These are phyloP conservation scores for Talinum fruticosum DNA, from an alignment of 148 eudicot genomes.

Conservation along the genomic window DNA sequence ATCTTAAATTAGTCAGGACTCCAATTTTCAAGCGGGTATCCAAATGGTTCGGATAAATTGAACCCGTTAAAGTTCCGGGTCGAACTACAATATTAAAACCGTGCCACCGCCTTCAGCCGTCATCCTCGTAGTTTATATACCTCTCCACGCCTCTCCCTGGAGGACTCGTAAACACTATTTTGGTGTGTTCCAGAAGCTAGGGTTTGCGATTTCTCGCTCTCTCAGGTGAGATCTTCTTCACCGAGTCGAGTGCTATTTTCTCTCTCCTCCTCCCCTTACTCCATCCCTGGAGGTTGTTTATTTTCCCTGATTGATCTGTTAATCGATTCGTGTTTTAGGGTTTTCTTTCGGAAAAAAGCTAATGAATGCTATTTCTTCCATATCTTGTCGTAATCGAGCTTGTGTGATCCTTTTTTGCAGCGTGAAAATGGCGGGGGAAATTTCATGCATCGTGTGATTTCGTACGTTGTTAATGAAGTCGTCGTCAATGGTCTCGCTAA, in stretches of 20 bases:
- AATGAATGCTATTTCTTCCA: too few relatives aligned
- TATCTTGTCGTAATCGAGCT: background rate
- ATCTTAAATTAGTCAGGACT: too few relatives aligned
- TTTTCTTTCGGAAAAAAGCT: too few relatives aligned
- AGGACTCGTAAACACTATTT: background rate
- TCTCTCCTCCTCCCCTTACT: background rate
- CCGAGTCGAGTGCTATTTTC: background rate
- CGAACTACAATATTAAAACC: too few relatives aligned
- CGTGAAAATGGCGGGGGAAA: slow-evolving; percentile 66
- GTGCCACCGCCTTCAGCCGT: background rate
- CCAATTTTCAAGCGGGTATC: too few relatives aligned
- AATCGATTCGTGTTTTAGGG: background rate
- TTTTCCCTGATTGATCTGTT: background rate
- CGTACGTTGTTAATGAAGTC: slow-evolving; percentile 66
- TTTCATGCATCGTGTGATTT: slow-evolving; percentile 58
- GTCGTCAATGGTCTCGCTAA: slow-evolving; percentile 70
- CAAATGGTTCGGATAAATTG: too few relatives aligned
- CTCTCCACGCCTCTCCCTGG: background rate
- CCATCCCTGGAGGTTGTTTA: background rate
- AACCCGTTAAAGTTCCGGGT: too few relatives aligned
- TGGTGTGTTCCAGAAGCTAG: slow-evolving; percentile 16
- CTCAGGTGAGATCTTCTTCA: slow-evolving; percentile 9
- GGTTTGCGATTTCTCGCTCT: slow-evolving; percentile 9
- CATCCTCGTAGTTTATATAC: background rate
- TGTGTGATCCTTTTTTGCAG: background rate